Evolutionary conservation across 2,329 filamentous ascomycete genomes (phyloP), one percentile per base, ranked within the genome.

Genomic region (Colletotrichum paranaense): DNA sequence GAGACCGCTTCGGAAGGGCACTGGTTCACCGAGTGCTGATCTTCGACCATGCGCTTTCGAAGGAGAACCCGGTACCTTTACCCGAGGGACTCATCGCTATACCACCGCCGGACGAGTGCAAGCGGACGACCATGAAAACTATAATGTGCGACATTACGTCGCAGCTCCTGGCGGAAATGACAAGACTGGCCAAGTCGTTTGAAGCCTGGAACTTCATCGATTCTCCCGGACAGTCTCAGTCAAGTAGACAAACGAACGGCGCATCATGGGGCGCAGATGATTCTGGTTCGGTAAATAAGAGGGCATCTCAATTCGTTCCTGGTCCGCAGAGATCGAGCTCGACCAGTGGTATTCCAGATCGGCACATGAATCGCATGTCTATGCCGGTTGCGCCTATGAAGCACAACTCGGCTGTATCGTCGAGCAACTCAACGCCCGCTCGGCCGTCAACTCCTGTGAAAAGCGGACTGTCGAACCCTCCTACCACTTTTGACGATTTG

Each of bases 61-160:
- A 83, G 56, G 85, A 88, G 62, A 84, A 83, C 16, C 84, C 86
- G 2, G 83, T 90, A 19, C 87, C 88, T 26, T 85, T 92, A 57
- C 89, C 90, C 3, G 91, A 95, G 76, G 93, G 92, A 60, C 89
- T 97, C 53, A 86, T 92, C 58, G 87, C 90, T 52, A 89, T 98
- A 30, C 95, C 95, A 19, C 90, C 92, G 0, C 85, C 86, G 24
- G 88, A 92, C 69, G 86, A 91, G 32, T 93, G 92, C 58, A 94
- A 92, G 78, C 89, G 91, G 62, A 97, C 95, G 2, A 97, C 95
- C 1, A 92, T 95, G 81, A 94, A 94, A 83, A 94, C 93, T 0
- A 88, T 94, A 78, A 92, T 96, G 89, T 95, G 93, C 79, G 92
- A 95, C 80, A 89, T 95, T 68, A 94, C 93, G 4, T 92, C 93